phyloP scores from a whole-genome alignment of 352 stramenopile genomes.

The Pythium sukuiense region DNA sequence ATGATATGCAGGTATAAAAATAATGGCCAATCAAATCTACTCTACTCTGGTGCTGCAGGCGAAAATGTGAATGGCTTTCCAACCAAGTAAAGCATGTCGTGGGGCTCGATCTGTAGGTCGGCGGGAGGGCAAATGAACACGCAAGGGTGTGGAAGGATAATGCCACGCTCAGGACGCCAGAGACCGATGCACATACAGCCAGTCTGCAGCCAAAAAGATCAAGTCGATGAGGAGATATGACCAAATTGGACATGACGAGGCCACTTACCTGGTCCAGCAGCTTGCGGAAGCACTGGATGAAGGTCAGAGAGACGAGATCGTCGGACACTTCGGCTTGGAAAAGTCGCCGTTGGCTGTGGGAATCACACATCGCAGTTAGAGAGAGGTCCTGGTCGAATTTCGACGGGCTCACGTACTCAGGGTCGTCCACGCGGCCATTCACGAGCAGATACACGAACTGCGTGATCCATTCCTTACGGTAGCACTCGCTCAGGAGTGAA shows the following conservation, averaged over 20 bases:
- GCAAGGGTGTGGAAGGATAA: conserved; percentile 63
- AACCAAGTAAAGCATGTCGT: conserved; percentile 72
- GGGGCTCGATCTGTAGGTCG: conserved; percentile 54
- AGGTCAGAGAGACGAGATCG: conserved; percentile 47
- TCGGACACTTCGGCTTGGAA: conserved; percentile 68
- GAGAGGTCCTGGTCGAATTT: neutral
- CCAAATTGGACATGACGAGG: neutral
- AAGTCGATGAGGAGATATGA: neutral
- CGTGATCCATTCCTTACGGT: conserved; percentile 73
- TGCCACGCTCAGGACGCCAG: conserved; percentile 52
- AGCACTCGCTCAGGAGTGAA: conserved; percentile 76
- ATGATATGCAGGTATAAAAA: conserved; percentile 4
- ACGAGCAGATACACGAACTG: conserved; percentile 67
- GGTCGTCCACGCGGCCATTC: conserved; percentile 56
- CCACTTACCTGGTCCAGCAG: conserved; percentile 61
- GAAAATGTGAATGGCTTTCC: conserved; percentile 58
- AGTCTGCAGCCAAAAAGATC: conserved; percentile 25
- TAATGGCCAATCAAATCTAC: neutral
- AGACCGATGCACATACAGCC: conserved; percentile 63
- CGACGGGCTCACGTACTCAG: conserved; percentile 37
- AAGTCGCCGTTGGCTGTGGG: conserved; percentile 47
- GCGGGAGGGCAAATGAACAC: conserved; percentile 62
- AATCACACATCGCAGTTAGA: neutral
- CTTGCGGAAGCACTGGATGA: conserved; percentile 66
- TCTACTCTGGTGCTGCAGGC: conserved; percentile 16